Conservation (phyloP, 2,329 filamentous ascomycete species). For the Diplodia sapinea region DNA sequence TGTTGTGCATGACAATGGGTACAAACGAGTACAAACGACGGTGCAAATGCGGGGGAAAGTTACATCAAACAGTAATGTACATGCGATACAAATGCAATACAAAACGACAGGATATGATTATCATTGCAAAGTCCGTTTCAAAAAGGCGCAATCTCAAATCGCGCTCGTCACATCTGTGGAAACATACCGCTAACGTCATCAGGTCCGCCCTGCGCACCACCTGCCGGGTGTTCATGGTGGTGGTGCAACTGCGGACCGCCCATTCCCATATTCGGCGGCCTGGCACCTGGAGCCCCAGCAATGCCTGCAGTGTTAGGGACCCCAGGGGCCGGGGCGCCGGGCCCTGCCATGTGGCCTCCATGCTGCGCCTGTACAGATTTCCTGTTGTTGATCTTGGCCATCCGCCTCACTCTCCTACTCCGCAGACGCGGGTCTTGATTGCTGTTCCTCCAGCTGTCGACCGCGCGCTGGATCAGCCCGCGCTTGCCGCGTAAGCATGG, state of each 20-base stretch:
- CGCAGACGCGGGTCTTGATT: constrained; percentile 92
- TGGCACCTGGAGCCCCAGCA: constrained; percentile 61
- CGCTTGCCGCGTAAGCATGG: constrained; percentile 89
- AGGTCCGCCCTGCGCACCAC: constrained; percentile 63
- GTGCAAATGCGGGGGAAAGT: constrained; percentile 43
- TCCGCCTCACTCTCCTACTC: constrained; percentile 87
- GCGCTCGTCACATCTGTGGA: constrained; percentile 81
- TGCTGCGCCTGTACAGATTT: constrained; percentile 71
- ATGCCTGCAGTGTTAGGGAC: constrained; percentile 70
- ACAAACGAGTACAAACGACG: constrained; percentile 31
- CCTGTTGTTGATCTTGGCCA: constrained; percentile 93
- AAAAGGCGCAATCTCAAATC: constrained; percentile 36
- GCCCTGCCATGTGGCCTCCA: constrained; percentile 70
- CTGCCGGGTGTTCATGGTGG: constrained; percentile 75
- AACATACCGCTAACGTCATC: constrained; percentile 97
- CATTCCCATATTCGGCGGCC: constrained; percentile 72
- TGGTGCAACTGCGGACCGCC: constrained; percentile 69
- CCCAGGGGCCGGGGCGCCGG: constrained; percentile 65
- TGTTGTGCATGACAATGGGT: constrained; percentile 36
- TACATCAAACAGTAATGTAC: constrained; percentile 53
- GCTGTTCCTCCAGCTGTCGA: constrained; percentile 99
- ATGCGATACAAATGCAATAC: constrained; percentile 43
- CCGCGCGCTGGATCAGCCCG: constrained; percentile 92
- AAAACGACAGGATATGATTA: constrained; percentile 48
- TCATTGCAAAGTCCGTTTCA: constrained; percentile 45